Evolutionary conservation across 2,329 filamentous ascomycete genomes (phyloP).

Genomic region (Ramichloridium luteum): DNA sequence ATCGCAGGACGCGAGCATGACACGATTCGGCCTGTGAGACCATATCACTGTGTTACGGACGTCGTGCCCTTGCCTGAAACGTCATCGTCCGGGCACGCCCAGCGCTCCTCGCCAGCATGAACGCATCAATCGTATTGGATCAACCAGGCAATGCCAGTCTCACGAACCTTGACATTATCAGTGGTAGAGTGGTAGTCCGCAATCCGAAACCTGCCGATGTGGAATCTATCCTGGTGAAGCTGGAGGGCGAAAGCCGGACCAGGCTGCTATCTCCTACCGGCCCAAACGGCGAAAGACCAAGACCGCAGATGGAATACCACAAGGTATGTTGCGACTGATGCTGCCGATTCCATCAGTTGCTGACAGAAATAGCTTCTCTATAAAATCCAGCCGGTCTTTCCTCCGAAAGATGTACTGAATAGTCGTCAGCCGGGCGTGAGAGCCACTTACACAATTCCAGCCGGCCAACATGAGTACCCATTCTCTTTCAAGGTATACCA

Average conservation of each 20-base stretch:
- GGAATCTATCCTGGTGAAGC: constrained; percentile 58
- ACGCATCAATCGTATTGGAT: constrained; percentile 23
- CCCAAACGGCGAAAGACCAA: constrained; percentile 31
- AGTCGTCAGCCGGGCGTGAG: constrained; percentile 18
- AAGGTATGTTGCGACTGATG: constrained; percentile 36
- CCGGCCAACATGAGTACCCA: constrained; percentile 62
- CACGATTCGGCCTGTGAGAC: too few relatives aligned
- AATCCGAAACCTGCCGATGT: constrained; percentile 34
- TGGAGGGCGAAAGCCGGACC: constrained; percentile 67
- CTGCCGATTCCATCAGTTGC: too few relatives aligned
- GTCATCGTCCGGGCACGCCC: too few relatives aligned
- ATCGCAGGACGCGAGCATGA: too few relatives aligned
- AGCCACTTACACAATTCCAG: constrained; percentile 46
- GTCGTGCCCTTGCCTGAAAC: too few relatives aligned
- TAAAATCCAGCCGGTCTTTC: constrained; percentile 50
- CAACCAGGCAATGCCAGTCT: constrained; percentile 15
- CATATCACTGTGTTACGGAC: too few relatives aligned
- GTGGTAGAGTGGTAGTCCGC: constrained; percentile 41
- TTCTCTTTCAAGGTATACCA: constrained; percentile 58
- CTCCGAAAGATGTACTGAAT: constrained; percentile 26
- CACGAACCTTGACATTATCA: constrained; percentile 66
- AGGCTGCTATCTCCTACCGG: constrained; percentile 43
- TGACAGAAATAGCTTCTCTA: constrained; percentile 68
- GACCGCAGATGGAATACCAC: constrained; percentile 38
- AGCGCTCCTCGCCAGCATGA: constrained; percentile 15